phyloP scores from a whole-genome alignment of 1,284 basidiomycete species.

The Fomitopsis palustris region DNA sequence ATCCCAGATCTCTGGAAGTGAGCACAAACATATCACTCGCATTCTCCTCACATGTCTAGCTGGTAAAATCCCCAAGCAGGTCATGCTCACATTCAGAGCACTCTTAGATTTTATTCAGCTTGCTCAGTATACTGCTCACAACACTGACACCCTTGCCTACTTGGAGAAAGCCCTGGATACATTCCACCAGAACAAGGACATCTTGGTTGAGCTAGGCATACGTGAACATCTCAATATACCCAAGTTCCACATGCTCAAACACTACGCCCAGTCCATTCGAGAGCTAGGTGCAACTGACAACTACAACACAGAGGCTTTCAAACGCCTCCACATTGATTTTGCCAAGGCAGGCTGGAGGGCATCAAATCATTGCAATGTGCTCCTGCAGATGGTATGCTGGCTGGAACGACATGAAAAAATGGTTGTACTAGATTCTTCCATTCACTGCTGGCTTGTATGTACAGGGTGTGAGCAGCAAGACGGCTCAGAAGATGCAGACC shows the following conservation, averaged over 20 bases:
- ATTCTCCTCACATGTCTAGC: conserved; percentile 17
- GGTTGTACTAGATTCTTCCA: too few relatives aligned
- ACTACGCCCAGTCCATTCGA: conserved; percentile 21
- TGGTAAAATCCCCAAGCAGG: conserved; percentile 1
- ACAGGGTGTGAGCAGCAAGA: too few relatives aligned
- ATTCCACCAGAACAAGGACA: conserved; percentile 23
- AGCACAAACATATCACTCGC: conserved; percentile 19
- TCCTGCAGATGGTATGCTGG: too few relatives aligned
- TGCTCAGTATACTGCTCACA: conserved; percentile 22
- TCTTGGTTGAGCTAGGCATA: conserved; percentile 13
- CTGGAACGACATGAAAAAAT: too few relatives aligned
- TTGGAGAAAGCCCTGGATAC: conserved; percentile 18
- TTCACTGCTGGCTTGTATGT: conserved; percentile 6
- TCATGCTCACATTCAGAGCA: conserved; percentile 7
- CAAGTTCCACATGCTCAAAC: conserved; percentile 15
- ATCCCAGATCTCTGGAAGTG: conserved; percentile 16
- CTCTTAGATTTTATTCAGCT: conserved; percentile 26
- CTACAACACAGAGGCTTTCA: conserved; percentile 25
- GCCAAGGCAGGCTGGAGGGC: conserved; percentile 25
- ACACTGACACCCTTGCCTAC: conserved; percentile 13
- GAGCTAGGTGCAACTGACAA: conserved; percentile 16
- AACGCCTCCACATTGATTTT: conserved; percentile 28
- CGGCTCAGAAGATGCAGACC: too few relatives aligned
- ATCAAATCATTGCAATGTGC: too few relatives aligned
- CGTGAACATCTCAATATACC: background rate